A percentile compares a stretch with the other conserved stretches of the same genome.
Conservation (phyloP, 2,329 filamentous ascomycete species). For the Whalleya microplaca region DNA sequence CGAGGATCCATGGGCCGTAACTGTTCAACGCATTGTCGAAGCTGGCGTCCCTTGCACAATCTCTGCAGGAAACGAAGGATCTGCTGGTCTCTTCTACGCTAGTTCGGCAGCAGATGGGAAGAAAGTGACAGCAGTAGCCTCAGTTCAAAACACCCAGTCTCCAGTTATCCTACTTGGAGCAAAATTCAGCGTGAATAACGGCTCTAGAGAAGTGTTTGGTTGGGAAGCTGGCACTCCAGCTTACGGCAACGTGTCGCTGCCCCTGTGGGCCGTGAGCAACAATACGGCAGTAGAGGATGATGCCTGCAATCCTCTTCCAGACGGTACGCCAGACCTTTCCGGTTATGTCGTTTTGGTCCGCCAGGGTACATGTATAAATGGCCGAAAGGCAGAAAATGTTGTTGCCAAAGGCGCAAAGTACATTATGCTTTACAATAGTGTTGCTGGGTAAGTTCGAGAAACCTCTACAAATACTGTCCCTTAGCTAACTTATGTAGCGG, state of each 20-base stretch:
- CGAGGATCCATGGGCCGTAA: slow-evolving; percentile 52
- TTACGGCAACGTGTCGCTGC: slow-evolving; percentile 49
- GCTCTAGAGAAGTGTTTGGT: slow-evolving; percentile 43
- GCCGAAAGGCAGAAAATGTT: slow-evolving; percentile 55
- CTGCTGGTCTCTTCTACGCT: slow-evolving; percentile 50
- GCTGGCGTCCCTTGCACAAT: slow-evolving; percentile 55
- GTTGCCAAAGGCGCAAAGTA: slow-evolving; percentile 60
- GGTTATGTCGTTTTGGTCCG: slow-evolving; percentile 61
- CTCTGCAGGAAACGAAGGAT: slow-evolving; percentile 54
- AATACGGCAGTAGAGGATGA: slow-evolving; percentile 50
- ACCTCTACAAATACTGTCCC: slow-evolving; percentile 31
- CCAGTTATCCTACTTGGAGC: slow-evolving; percentile 46
- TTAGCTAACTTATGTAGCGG: not conserved
- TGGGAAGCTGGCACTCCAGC: slow-evolving; percentile 45
- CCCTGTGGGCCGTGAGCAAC: slow-evolving; percentile 54
- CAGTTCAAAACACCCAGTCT: slow-evolving; percentile 50
- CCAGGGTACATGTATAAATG: slow-evolving; percentile 59
- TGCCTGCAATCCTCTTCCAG: slow-evolving; percentile 54
- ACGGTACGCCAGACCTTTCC: slow-evolving; percentile 58
- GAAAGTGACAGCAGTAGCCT: slow-evolving; percentile 51
- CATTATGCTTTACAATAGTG: slow-evolving; percentile 64
- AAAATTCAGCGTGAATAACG: slow-evolving; percentile 44
- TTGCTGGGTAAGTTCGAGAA: slow-evolving; percentile 38
- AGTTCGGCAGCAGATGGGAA: slow-evolving; percentile 51
- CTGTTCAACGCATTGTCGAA: slow-evolving; percentile 55